These are phyloP conservation scores for Blastobotrys attinorum DNA, from an alignment of 805 yeast species.

Conservation along the genomic window DNA sequence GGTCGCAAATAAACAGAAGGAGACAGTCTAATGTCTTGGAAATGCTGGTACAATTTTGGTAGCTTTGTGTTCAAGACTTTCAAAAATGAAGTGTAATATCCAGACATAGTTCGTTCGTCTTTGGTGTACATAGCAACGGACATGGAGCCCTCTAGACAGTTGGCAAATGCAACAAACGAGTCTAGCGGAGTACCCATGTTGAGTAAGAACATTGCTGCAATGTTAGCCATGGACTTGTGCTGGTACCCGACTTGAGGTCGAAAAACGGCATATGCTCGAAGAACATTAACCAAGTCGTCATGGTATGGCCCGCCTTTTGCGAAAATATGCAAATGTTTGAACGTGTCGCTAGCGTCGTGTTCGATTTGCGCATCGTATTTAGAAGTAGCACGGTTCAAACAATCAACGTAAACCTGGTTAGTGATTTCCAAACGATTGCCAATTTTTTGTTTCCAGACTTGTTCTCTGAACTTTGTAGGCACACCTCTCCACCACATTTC, in stretches of 20 bases:
- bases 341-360: slow-evolving; percentile 24
- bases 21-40: slow-evolving; percentile 35
- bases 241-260: slow-evolving; percentile 23
- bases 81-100: slow-evolving; percentile 40
- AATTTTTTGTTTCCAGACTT: slow-evolving; percentile 45
- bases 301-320: slow-evolving; percentile 29
- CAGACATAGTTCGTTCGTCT: slow-evolving; percentile 28
- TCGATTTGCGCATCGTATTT: slow-evolving; percentile 3
- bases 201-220: slow-evolving; percentile 37
- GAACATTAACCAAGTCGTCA: slow-evolving; percentile 28
- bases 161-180: slow-evolving; percentile 35
- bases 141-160: slow-evolving; percentile 32
- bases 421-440: slow-evolving; percentile 28
- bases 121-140: slow-evolving; percentile 25
- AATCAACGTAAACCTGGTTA: slow-evolving; percentile 5
- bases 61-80: slow-evolving; percentile 38
- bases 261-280: slow-evolving; percentile 28
- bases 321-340: slow-evolving; percentile 34
- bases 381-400: slow-evolving; percentile 1
- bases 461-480: slow-evolving; percentile 37
- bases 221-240: slow-evolving; percentile 31
- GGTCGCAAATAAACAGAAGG: slow-evolving; percentile 39
- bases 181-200: slow-evolving; percentile 30
- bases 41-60: slow-evolving; percentile 43
- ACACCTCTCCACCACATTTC: slow-evolving; percentile 59